phyloP scores from a whole-genome alignment of 1,284 basidiomycete genomes.

The Naganishia sp. region DNA sequence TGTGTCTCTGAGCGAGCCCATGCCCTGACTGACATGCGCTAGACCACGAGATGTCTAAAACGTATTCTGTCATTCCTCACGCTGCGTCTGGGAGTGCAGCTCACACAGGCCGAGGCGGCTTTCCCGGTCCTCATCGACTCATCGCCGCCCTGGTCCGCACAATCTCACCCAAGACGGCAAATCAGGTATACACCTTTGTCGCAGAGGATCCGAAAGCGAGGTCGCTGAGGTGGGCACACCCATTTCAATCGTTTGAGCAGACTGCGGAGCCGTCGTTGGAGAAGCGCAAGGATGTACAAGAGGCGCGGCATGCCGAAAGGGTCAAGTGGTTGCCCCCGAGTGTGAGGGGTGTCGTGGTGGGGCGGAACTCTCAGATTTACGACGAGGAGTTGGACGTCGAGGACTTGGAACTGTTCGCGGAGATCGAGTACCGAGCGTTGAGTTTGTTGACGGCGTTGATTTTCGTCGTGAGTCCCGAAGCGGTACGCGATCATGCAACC shows the following conservation, averaged over 20 bases:
- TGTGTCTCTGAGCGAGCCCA: too few relatives aligned
- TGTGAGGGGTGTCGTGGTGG: slow-evolving; percentile 40
- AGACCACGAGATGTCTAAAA: not conserved
- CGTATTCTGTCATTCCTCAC: slow-evolving; percentile 26
- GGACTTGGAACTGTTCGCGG: slow-evolving; percentile 44
- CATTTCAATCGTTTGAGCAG: slow-evolving; percentile 13
- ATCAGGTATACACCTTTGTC: slow-evolving; percentile 16
- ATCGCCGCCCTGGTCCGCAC: slow-evolving; percentile 32
- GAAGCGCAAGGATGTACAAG: slow-evolving; percentile 27
- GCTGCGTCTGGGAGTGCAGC: slow-evolving; percentile 42
- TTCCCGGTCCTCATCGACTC: slow-evolving; percentile 36
- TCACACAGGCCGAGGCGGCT: slow-evolving; percentile 39
- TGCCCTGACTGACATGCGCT: too few relatives aligned
- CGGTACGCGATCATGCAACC: not conserved
- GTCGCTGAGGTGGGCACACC: slow-evolving; percentile 12
- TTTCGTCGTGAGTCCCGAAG: slow-evolving; percentile 34
- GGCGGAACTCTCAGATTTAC: slow-evolving; percentile 45
- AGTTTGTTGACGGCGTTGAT: slow-evolving; percentile 40
- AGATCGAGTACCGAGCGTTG: slow-evolving; percentile 45
- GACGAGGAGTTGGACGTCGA: slow-evolving; percentile 46
- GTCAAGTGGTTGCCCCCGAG: slow-evolving; percentile 44
- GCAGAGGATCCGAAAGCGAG: not conserved
- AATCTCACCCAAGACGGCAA: slow-evolving; percentile 20
- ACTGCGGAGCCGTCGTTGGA: slow-evolving; percentile 10
- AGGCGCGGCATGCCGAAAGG: slow-evolving; percentile 35